Base-by-base conservation (phyloP, 2,329 filamentous ascomycete species). In the Claviceps capensis region DNA sequence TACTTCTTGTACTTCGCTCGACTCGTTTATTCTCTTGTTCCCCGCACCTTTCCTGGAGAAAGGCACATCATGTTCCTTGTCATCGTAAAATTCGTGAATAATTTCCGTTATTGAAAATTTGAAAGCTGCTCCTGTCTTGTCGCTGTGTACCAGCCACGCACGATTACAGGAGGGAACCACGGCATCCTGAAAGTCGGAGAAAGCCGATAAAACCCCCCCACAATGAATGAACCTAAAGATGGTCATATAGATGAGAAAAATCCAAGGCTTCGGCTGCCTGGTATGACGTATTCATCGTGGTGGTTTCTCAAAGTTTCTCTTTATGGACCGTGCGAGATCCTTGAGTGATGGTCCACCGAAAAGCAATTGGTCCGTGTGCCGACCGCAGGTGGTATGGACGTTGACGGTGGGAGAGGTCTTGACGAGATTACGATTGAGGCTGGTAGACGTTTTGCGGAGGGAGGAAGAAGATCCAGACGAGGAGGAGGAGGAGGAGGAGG, bases 321-420 rank as follows among this genome's bases (percentile, higher is more conserved):
- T 68, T 47, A 74, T 58, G 16, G 68, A 63, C 46, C 69, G 68
- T 56, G 70, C 70, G 37, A 75, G 61, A 45, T 72, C 71, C 7
- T 67, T 61, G 22, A 75, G 59, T 2, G 70, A 74, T 43, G 70
- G 71, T 1, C 75, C 75, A 37, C 73, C 66, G 54, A 79, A 75
- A 14, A 79, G 64, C 53, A 71, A 76, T 58, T 78, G 73, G 57
- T 77, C 70, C 41, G 73, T 73, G 61, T 79, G 76, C 14, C 76
- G 69, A 14, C 76, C 76, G 55, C 76, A 79, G 53, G 75, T 74
- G 38, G 75, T 78, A 62, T 77, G 70, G 43, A 73, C 69, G 55
- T 79, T 79, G 57, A 72, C 68, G 8, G 67, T 69, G 19, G 67
- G 69, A n/a, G 67, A 60, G 7, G 69, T 58, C 57, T 64, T 68